Evolutionary conservation across 1,284 basidiomycete genomes (phyloP).

Genomic region (Leccinum griseonigrum): DNA sequence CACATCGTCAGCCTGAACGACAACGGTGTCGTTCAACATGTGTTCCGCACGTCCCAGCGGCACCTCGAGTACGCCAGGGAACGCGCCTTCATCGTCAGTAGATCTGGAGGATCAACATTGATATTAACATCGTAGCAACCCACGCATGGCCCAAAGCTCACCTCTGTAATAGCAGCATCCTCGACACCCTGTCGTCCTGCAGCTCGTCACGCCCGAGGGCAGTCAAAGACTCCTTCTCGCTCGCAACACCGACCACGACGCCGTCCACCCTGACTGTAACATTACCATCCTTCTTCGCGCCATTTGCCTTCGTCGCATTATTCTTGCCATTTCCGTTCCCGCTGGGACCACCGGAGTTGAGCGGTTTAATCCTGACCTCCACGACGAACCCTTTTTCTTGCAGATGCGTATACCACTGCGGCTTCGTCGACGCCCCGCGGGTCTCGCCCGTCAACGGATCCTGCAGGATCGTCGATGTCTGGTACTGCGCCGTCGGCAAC

Average conservation of each 20-base stretch:
- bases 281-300: constrained; percentile 28
- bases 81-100: constrained; percentile 38
- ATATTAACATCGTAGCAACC: constrained; percentile 15
- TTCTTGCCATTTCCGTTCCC: constrained; percentile 23
- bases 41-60: constrained; percentile 63
- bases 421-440: constrained; percentile 61
- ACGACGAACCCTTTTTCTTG: constrained; percentile 68
- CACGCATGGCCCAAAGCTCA: constrained; percentile 23
- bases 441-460: constrained; percentile 81
- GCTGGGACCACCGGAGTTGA: constrained; percentile 11
- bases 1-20: constrained; percentile 19
- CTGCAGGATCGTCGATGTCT: constrained; percentile 60
- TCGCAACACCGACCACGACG: constrained; percentile 51
- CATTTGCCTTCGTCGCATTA: constrained; percentile 19
- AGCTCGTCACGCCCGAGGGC: constrained; percentile 69
- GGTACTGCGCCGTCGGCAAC: constrained; percentile 81
- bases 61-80: constrained; percentile 60
- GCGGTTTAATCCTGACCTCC: constrained; percentile 53
- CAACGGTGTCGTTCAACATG: constrained; percentile 44
- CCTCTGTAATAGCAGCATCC: constrained; percentile 65
- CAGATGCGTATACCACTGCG: constrained; percentile 72
- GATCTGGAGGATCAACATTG: constrained; percentile 20
- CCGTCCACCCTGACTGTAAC: constrained; percentile 53
- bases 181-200: constrained; percentile 61
- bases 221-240: constrained; percentile 74